Base-by-base conservation (phyloP, 139 green algal species). In the Pycnococcus provasolii region DNA sequence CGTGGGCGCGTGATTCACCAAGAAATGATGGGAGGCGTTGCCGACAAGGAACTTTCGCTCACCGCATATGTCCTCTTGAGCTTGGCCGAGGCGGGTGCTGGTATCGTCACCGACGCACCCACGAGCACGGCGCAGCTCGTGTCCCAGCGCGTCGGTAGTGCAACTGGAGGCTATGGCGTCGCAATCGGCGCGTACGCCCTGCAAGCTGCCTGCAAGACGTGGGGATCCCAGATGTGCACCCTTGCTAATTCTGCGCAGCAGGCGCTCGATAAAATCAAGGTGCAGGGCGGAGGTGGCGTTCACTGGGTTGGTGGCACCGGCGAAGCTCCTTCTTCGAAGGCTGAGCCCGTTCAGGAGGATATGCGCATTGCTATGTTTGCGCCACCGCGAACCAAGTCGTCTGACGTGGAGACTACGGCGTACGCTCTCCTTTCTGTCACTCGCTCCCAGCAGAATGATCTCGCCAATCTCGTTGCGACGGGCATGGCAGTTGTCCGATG, bases 21-120 rank as follows among this genome's bases (percentile, higher is more conserved):
- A 3, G 63, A 70, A 47, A 70, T 70, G 63, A 15, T 55, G 42
- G 60, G 60, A 45, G 60, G 60, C 11, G 60, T 54, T 45, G 44
- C 9, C 5, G 43, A 54, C 60, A 7, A 26, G 11, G 42, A 11
- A 6, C 26, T 58, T 4, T 46, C 63, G 47, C 47, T 70, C 3
- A 70, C 63, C 3, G 63, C 63, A 4, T 70, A 51, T 40, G 63
- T 70, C 6, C 42, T 70, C n/a, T 15, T n/a, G 3, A 47, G 46
- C 13, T 47, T 70, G 15, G 11, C 40, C 3, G 63, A 70, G 47
- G 63, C 63, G 39, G 37, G 59, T 40, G 43, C 9, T 11, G 59
- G 37, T 15, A 40, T 41, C 4, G 37, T 66, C 26, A 11, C 42
- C 43, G 60, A 41, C 9, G 41, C 42, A 4, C 43, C 60, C 3